Evolutionary conservation across 768 basidiomycete species (phyloP).

Genomic region (Suillus placidus): DNA sequence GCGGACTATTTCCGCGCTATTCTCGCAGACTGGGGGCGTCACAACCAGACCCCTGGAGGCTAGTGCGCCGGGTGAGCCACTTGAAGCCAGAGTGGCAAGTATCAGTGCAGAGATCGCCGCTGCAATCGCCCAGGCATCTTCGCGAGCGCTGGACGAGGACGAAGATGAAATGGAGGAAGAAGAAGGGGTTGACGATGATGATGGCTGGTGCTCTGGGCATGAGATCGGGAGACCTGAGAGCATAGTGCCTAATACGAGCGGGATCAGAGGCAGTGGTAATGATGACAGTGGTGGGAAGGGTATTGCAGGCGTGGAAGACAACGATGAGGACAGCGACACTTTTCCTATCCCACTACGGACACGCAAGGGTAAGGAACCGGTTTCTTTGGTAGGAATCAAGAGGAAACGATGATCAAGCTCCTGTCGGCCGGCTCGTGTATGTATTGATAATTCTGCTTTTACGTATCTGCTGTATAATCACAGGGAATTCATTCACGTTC

Average conservation of each 20-base stretch:
- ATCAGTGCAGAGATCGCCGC: slow-evolving; percentile 82
- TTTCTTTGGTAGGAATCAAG: slow-evolving; percentile 53
- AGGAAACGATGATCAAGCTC: slow-evolving; percentile 56
- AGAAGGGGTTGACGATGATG: slow-evolving; percentile 43
- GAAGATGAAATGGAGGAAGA: slow-evolving; percentile 47
- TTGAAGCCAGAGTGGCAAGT: slow-evolving; percentile 71
- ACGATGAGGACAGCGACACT: slow-evolving; percentile 69
- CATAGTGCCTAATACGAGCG: slow-evolving; percentile 64
- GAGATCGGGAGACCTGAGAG: slow-evolving; percentile 51
- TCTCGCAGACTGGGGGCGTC: slow-evolving; percentile 50
- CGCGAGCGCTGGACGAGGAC: slow-evolving; percentile 58
- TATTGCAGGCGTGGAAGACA: slow-evolving; percentile 45
- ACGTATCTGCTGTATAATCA: slow-evolving; percentile 21
- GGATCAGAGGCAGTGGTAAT: slow-evolving; percentile 50
- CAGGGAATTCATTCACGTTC: slow-evolving; percentile 8
- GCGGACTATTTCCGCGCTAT: slow-evolving; percentile 71
- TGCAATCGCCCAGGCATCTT: slow-evolving; percentile 74
- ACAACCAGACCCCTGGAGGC: slow-evolving; percentile 36
- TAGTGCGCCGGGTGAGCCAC: slow-evolving; percentile 39
- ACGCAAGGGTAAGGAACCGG: slow-evolving; percentile 61
- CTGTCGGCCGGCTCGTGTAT: slow-evolving; percentile 3
- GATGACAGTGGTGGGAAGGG: slow-evolving; percentile 26
- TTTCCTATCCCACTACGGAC: slow-evolving; percentile 74
- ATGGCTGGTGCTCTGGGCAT: slow-evolving; percentile 49
- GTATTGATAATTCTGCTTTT: slow-evolving; percentile 8